These are phyloP conservation scores for Aspergillus niger DNA, from an alignment of 2,329 filamentous ascomycete genomes.

Conservation along the genomic window DNA sequence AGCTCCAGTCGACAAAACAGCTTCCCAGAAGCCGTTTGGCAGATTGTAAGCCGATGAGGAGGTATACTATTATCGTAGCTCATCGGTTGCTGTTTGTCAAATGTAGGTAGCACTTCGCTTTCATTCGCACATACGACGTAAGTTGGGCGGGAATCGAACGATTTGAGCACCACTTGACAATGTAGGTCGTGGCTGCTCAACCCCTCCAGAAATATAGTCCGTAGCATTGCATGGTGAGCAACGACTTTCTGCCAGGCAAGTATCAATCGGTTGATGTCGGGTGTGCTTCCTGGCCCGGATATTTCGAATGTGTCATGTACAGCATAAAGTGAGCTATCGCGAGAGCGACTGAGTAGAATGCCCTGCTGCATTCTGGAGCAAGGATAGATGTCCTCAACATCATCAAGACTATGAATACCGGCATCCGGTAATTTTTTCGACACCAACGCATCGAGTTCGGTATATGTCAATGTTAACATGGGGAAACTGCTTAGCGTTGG, in stretches of 20 bases:
- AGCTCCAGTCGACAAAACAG: slow-evolving; percentile 53
- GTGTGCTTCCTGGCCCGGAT: slow-evolving; percentile 16
- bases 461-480: slow-evolving; percentile 48
- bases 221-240: slow-evolving; percentile 37
- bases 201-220: slow-evolving; percentile 41
- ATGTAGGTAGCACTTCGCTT: slow-evolving; percentile 29
- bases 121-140: slow-evolving; percentile 35
- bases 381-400: slow-evolving; percentile 48
- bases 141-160: slow-evolving; percentile 29
- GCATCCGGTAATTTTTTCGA: slow-evolving; percentile 40
- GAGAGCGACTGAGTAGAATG: slow-evolving; percentile 36
- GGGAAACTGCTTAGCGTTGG: slow-evolving; percentile 49
- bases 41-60: slow-evolving; percentile 51
- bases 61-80: slow-evolving; percentile 34
- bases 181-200: slow-evolving; percentile 35
- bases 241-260: slow-evolving; percentile 37
- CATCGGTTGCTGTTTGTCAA: slow-evolving; percentile 33
- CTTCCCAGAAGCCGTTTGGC: slow-evolving; percentile 40
- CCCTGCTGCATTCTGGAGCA: slow-evolving; percentile 44
- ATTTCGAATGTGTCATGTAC: slow-evolving; percentile 44
- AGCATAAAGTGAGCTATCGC: slow-evolving; percentile 39
- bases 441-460: slow-evolving; percentile 42
- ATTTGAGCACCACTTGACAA: slow-evolving; percentile 39
- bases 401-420: slow-evolving; percentile 34
- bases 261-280: slow-evolving; percentile 30